Percentiles rank a stretch among this genome's conserved stretches.
Evolutionary conservation across 768 basidiomycete species (phyloP).

Genomic region (Russula compacta): DNA sequence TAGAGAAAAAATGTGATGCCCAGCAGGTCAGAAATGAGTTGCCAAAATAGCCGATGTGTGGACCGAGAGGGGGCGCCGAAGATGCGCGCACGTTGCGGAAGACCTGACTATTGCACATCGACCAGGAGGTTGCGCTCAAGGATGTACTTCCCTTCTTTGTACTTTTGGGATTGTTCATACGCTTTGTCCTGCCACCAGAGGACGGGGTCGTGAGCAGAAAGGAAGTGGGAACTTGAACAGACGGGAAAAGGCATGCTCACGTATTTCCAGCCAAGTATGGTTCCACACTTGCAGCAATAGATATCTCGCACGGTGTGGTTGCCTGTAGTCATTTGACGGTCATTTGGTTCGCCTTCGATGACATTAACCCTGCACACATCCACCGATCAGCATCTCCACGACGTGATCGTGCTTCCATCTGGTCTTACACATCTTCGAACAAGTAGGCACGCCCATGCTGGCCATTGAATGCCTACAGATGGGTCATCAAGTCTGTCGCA

Average conservation of each 20-base stretch:
- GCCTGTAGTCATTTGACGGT: constrained; percentile 95
- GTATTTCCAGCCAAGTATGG: constrained; percentile 96
- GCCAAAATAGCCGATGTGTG: constrained; percentile 12
- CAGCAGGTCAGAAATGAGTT: constrained; percentile 7
- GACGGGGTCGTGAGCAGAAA: constrained; percentile 5
- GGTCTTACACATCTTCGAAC: constrained; percentile 83
- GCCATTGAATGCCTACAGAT: constrained; percentile 82
- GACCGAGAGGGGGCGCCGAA: constrained; percentile 13
- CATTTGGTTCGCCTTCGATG: constrained; percentile 78
- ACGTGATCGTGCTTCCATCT: constrained; percentile 15
- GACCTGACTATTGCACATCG: constrained; percentile 60
- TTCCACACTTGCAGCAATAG: constrained; percentile 83
- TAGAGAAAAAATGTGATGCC: constrained; percentile 11
- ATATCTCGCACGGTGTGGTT: constrained; percentile 95
- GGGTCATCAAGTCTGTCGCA: constrained; percentile 18
- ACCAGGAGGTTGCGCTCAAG: constrained; percentile 87
- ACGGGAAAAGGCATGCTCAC: constrained; percentile 38
- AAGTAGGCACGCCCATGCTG: constrained; percentile 94
- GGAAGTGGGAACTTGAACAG: neutral
- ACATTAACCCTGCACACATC: constrained; percentile 68
- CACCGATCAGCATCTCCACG: constrained; percentile 9
- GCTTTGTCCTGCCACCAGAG: constrained; percentile 64
- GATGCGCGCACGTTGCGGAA: neutral
- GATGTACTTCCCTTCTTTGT: constrained; percentile 98
- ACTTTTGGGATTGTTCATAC: constrained; percentile 83